phyloP scores from a whole-genome alignment of 2,329 filamentous ascomycete genomes.

The Neofusicoccum umdonicola region DNA sequence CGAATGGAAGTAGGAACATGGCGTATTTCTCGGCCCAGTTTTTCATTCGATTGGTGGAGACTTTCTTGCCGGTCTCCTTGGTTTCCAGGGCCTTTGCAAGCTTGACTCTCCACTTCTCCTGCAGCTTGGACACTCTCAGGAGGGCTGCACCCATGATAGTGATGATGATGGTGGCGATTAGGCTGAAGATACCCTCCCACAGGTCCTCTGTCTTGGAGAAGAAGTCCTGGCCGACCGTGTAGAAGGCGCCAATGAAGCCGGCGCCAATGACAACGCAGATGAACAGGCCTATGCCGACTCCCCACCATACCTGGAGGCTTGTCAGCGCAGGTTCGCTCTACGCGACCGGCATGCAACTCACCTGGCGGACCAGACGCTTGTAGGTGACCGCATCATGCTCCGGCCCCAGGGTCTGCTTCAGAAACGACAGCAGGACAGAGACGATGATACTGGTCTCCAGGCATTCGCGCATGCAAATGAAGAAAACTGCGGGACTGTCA shows the following conservation, averaged over 20 bases:
- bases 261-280: conserved; percentile 65
- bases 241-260: conserved; percentile 69
- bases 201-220: conserved; percentile 70
- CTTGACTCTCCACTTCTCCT: conserved; percentile 85
- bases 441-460: conserved; percentile 82
- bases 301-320: conserved; percentile 62
- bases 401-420: conserved; percentile 75
- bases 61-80: conserved; percentile 43
- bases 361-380: conserved; percentile 66
- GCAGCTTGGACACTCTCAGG: conserved; percentile 76
- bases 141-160: conserved; percentile 77
- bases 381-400: conserved; percentile 61
- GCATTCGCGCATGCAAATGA: conserved; percentile 84
- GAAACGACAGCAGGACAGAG: conserved; percentile 79
- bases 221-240: conserved; percentile 63
- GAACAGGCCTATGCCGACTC: conserved; percentile 60
- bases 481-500: conserved; percentile 62
- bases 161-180: conserved; percentile 77
- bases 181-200: conserved; percentile 76
- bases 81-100: conserved; percentile 67
- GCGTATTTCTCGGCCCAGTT: conserved; percentile 72
- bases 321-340: not conserved
- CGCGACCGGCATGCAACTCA: conserved; percentile 28
- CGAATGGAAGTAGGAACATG: conserved; percentile 82
- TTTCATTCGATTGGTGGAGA: conserved; percentile 53